Evolutionary conservation across 768 basidiomycete genomes (phyloP).

Genomic region (Exsudoporus frostii): DNA sequence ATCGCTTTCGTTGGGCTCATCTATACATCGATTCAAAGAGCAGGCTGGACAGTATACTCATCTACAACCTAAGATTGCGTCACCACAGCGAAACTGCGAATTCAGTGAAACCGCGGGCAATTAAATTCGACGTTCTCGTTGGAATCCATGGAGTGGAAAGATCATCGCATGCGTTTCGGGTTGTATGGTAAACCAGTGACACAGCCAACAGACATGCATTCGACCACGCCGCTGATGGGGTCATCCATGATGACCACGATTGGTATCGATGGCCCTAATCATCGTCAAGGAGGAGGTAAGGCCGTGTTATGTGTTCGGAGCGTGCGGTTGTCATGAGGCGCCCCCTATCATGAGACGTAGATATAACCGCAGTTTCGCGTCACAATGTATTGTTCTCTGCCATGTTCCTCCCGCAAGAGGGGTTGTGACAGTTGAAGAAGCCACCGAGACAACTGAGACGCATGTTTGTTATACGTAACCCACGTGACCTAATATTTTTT

Average conservation of each 20-base stretch:
- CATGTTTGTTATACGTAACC: constrained; percentile 16
- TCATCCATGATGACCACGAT: constrained; percentile 22
- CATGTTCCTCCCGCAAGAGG: background rate
- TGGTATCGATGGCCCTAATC: constrained; percentile 24
- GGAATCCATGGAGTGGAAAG: background rate
- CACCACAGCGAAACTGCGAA: background rate
- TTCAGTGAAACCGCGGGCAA: background rate
- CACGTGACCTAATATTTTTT: constrained; percentile 32
- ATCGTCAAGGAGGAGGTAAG: background rate
- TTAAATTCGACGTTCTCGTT: background rate
- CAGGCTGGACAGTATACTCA: no score
- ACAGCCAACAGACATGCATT: constrained; percentile 12
- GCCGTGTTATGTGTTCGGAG: constrained; percentile 10
- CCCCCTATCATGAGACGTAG: background rate
- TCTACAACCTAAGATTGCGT: no score
- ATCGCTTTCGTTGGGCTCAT: background rate
- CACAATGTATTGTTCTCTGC: background rate
- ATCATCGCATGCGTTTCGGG: background rate
- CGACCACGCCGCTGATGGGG: constrained; percentile 18
- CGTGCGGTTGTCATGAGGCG: constrained; percentile 7
- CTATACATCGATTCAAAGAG: background rate
- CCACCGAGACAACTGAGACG: constrained; percentile 1
- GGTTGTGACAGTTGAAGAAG: background rate
- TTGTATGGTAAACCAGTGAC: background rate
- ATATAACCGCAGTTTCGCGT: background rate